These are phyloP conservation scores for Hyphodiscus hymeniophilus DNA, from an alignment of 495 filamentous ascomycete genomes.

Conservation along the genomic window DNA sequence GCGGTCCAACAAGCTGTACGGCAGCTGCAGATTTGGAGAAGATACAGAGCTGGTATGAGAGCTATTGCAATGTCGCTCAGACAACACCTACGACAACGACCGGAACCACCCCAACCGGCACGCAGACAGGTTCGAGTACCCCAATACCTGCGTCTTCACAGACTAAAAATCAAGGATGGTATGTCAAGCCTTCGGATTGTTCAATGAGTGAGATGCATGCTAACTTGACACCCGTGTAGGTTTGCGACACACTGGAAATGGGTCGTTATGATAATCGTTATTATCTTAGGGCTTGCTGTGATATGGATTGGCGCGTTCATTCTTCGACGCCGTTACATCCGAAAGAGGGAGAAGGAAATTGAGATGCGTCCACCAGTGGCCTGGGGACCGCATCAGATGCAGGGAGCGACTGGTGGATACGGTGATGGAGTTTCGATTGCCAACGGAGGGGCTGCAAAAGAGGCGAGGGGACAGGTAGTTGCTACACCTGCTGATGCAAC, in stretches of 20 bases:
- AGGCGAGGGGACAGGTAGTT: slow-evolving; percentile 1
- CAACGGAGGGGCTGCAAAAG: neutral
- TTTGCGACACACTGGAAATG: slow-evolving; percentile 42
- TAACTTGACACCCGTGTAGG: slow-evolving; percentile 26
- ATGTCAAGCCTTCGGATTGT: neutral
- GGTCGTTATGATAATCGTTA: slow-evolving; percentile 47
- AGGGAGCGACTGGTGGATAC: slow-evolving; percentile 11
- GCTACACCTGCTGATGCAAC: slow-evolving; percentile 2
- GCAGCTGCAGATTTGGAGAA: slow-evolving; percentile 23
- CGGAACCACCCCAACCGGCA: slow-evolving; percentile 1
- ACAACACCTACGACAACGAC: neutral
- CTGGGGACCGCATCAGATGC: slow-evolving; percentile 19
- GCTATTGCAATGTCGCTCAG: slow-evolving; percentile 21
- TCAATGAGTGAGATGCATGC: neutral
- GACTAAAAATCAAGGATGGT: slow-evolving; percentile 5
- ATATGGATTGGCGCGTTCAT: slow-evolving; percentile 47
- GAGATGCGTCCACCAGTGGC: slow-evolving; percentile 32
- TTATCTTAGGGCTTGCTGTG: slow-evolving; percentile 40
- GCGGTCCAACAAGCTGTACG: slow-evolving; percentile 9
- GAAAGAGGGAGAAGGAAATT: slow-evolving; percentile 41
- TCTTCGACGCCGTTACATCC: slow-evolving; percentile 42
- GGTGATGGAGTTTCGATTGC: slow-evolving; percentile 10
- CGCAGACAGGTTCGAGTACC: slow-evolving; percentile 1
- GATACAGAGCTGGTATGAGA: slow-evolving; percentile 43
- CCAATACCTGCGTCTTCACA: slow-evolving; percentile 2